Conservation (phyloP, 441 rosid species). For the Biscutella laevigata region DNA sequence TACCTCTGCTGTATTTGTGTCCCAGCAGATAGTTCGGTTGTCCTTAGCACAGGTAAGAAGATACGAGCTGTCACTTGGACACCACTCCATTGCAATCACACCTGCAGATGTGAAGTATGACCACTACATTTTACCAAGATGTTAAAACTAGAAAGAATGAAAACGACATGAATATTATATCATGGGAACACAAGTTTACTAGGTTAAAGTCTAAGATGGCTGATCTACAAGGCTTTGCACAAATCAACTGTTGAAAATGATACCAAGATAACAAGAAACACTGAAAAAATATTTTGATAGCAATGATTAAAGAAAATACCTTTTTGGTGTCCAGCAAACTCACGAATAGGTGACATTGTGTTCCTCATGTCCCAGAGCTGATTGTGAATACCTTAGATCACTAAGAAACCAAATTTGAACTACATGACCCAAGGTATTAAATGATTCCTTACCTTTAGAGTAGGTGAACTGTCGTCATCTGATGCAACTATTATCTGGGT, state of each 20-base stretch:
- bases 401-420: constrained; percentile 1
- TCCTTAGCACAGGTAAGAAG: constrained; percentile 96
- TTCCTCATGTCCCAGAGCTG: constrained; percentile 99
- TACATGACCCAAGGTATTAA: constrained; percentile 1
- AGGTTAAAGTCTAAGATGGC: not conserved
- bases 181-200: not conserved
- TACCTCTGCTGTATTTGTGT: constrained; percentile 85
- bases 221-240: constrained; percentile 3
- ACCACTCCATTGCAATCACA: constrained; percentile 99
- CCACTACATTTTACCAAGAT: constrained; percentile 1
- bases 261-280: not conserved
- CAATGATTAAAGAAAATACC: constrained; percentile 39
- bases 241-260: not conserved
- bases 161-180: constrained; percentile 10
- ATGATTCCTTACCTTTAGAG: constrained; percentile 54
- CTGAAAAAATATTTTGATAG: not conserved
- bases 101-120: constrained; percentile 42
- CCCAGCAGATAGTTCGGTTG: constrained; percentile 98
- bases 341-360: constrained; percentile 72
- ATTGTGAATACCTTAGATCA: constrained; percentile 17
- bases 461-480: constrained; percentile 83
- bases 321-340: constrained; percentile 82
- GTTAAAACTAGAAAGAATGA: constrained; percentile 2
- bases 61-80: constrained; percentile 87
- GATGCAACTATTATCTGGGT: constrained; percentile 98